Base-by-base conservation (phyloP, 768 basidiomycete species). In the Chalciporus chontae region DNA sequence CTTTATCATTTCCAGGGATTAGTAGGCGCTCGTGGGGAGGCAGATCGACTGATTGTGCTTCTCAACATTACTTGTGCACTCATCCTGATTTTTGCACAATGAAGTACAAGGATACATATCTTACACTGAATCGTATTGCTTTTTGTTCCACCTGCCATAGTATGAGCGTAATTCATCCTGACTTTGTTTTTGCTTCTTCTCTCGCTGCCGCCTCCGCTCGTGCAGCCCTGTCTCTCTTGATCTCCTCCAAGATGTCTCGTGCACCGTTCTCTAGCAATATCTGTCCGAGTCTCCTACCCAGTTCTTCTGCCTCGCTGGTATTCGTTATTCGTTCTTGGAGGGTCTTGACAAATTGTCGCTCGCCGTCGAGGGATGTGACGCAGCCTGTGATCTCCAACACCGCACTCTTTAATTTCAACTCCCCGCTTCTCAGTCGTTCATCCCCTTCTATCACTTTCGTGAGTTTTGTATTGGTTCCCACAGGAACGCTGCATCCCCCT, bases 401-500 rank as follows among this genome's bases (percentile, higher is more conserved):
- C 2, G 65, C 73, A 27, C 65, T 71, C 49, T 61, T 52, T 2
- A 68, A 29, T 19, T 62, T 65, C 34, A 54, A 4, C 15, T 63
- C 71, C 0, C 68, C 73, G 21, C 63, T 71, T 41, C 50, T 52
- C 53, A 63, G 45, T 37, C 63, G 63, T 10, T 69, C 66, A 4
- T 64, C 54, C n/a, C 70, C 68, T 34, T 60, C 61, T 11, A 60
- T 59, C 5, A 57, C 54, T 10, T 64, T 61, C 14, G 68, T 66
- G 48, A 87, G 66, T 40, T 65, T 69, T 24, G 81, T 84, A 44
- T 76, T 72, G 24, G 91, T 85, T 4, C 94, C 95, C 14, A 99
- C 94, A 3, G 95, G 95, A 0, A 99, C 94, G 53, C 90, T 94
- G 71, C 96, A 99, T 21, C 96, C 96, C 24, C 96, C 96, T 69